Conservation (phyloP, 192 early-diverging fungal genomes). For the Rhizophagus sp. region DNA sequence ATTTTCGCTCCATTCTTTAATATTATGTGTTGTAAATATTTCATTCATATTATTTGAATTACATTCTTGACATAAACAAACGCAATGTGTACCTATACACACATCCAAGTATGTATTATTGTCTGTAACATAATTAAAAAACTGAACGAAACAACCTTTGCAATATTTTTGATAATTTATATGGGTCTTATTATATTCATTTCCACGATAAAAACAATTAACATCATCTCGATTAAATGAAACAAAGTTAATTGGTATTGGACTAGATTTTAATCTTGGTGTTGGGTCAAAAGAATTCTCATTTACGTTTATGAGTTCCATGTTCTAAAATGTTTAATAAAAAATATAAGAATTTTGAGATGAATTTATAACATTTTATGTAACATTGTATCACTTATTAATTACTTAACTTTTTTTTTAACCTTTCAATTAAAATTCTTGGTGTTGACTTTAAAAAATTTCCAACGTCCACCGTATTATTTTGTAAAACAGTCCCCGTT, state of each 20-base stretch:
- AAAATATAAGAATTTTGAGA: too few relatives aligned
- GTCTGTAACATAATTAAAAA: not conserved
- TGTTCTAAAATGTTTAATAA: not conserved
- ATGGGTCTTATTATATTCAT: not conserved
- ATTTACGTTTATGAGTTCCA: not conserved
- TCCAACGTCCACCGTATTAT: too few relatives aligned
- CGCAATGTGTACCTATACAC: not conserved
- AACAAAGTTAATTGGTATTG: not conserved
- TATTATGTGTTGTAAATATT: too few relatives aligned
- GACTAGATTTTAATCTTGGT: not conserved
- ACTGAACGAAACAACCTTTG: not conserved
- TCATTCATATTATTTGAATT: too few relatives aligned
- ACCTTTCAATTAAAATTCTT: too few relatives aligned
- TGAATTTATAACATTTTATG: too few relatives aligned
- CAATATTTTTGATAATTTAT: not conserved
- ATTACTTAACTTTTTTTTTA: too few relatives aligned
- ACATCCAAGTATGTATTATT: not conserved
- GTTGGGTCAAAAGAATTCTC: not conserved
- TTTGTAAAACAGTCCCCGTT: too few relatives aligned
- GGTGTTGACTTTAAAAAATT: too few relatives aligned
- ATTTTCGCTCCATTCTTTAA: too few relatives aligned
- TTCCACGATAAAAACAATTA: not conserved
- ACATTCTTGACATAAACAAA: not conserved
- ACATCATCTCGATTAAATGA: not conserved
- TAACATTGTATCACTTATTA: too few relatives aligned